Evolutionary conservation across 805 yeast genomes (phyloP).

Genomic region (Teunomyces gatunensis): DNA sequence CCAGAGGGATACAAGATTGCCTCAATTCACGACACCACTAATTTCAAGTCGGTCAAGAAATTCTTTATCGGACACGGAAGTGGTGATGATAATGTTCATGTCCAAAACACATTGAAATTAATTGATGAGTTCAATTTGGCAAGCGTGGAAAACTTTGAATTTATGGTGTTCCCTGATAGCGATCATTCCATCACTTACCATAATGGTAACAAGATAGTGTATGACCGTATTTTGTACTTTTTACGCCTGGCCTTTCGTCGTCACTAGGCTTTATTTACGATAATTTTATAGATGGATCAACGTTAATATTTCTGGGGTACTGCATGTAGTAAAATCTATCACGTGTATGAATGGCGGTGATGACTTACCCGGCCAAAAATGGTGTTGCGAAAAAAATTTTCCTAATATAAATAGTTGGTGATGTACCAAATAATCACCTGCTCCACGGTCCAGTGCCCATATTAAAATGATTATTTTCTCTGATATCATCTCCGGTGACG

Average conservation of each 20-base stretch:
- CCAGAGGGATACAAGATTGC: conserved; percentile 46
- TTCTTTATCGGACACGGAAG: conserved; percentile 79
- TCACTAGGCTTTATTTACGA: neutral
- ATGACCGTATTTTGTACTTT: conserved; percentile 41
- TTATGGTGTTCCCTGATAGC: conserved; percentile 77
- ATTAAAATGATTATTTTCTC: conserved; percentile 40
- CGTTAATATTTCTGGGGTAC: neutral
- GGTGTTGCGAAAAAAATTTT: neutral
- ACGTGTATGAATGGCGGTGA: conserved; percentile 3
- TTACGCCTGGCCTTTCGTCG: conserved; percentile 5
- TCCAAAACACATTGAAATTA: conserved; percentile 64
- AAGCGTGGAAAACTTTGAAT: conserved; percentile 80
- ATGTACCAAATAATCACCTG: neutral
- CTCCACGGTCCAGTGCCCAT: conserved; percentile 4
- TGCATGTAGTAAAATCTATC: neutral
- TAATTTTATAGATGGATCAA: neutral
- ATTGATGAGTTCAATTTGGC: conserved; percentile 58
- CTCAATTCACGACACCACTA: conserved; percentile 41
- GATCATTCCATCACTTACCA: conserved; percentile 73
- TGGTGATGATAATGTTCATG: conserved; percentile 82
- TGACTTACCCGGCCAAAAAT: conserved; percentile 2
- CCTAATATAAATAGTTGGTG: conserved; percentile 3
- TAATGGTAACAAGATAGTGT: conserved; percentile 68
- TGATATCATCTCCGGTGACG: conserved; percentile 93
- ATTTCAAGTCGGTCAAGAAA: conserved; percentile 49